phyloP scores from a whole-genome alignment of 2,329 filamentous ascomycete species.

The Fusarium tuaranense region DNA sequence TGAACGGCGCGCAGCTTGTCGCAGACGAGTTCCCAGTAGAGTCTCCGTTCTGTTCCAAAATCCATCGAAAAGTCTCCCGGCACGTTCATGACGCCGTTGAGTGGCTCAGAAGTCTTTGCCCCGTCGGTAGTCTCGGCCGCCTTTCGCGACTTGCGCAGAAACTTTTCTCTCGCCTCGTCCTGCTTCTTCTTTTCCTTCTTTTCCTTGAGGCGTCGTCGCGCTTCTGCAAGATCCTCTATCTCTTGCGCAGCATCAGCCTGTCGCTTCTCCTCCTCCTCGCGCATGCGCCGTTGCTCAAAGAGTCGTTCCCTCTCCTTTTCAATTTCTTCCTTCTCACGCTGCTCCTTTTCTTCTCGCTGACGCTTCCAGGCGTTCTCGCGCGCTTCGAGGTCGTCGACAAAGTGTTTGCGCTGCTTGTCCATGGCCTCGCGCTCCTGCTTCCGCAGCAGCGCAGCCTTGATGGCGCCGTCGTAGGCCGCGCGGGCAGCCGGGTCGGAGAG shows the following conservation, averaged over 20 bases:
- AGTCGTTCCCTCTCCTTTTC: conserved; percentile 53
- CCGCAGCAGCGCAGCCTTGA: conserved; percentile 77
- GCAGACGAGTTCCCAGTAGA: conserved; percentile 56
- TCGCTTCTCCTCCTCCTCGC: conserved; percentile 51
- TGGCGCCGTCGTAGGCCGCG: conserved; percentile 81
- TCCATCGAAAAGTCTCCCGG: conserved; percentile 51
- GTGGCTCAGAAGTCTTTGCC: conserved; percentile 40
- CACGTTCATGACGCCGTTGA: conserved; percentile 51
- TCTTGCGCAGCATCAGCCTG: conserved; percentile 54
- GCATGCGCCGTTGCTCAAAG: conserved; percentile 52
- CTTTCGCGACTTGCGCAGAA: conserved; percentile 51
- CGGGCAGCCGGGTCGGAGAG: conserved; percentile 78
- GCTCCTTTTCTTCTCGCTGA: conserved; percentile 62
- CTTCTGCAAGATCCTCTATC: conserved; percentile 53
- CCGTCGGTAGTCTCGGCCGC: conserved; percentile 44
- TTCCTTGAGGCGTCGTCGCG: conserved; percentile 52
- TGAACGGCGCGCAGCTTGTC: conserved; percentile 56
- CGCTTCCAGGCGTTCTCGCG: conserved; percentile 76
- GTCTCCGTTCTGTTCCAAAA: conserved; percentile 45
- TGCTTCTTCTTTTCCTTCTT: conserved; percentile 55
- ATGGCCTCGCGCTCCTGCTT: conserved; percentile 79
- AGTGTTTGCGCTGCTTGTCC: conserved; percentile 76
- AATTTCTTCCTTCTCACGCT: conserved; percentile 49
- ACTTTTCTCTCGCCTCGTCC: conserved; percentile 45
- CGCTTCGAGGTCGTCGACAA: conserved; percentile 88